Evolutionary conservation across 495 filamentous ascomycete species (phyloP), one percentile per base, ranked within the genome.

Genomic region (Aspergillus ostianus): DNA sequence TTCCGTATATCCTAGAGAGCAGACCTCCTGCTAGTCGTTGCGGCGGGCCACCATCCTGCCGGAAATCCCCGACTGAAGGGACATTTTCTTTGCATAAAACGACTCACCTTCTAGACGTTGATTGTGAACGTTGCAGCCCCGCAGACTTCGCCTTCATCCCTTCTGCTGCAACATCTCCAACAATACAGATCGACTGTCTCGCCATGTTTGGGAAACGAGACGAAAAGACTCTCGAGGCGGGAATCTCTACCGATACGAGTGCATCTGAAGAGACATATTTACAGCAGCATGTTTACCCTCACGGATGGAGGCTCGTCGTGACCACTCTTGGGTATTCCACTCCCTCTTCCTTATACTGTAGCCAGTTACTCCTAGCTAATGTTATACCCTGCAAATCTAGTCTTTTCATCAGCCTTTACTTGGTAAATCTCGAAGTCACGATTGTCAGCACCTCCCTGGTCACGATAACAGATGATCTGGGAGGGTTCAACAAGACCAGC

Each of bases 371-470:
- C 7, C n/a, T 49, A 21, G 6, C 13, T 49, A 21, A 26, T 21
- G 6, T n/a, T 48, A 19, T 23, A 55, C 64, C 13, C 59, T 29
- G 23, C 29, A 41, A 41, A 41, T 26, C 26, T 21, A 87, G 83
- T 32, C 73, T 87, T 45, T 70, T 81, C 30, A 63, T 83, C 18
- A 77, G 79, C 19, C 80, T 88, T 36, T 79, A 80, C 53, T 64
- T 88, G 12, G 80, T 81, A 1, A 47, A 46, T n/a, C 41, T 47
- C 18, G 53, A 56, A 29, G 23, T 56, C n/a, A 84, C 85, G 0
- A 87, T 87, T 51, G 81, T 88, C 15, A 82, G 83, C 45, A 88
- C 86, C 0, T 80, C 86, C 3, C 75, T 88, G 6, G 78, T 87
- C 17, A 78, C 78, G 12, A 86, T 88, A 51, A 83, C 80, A 3